Percentiles rank a stretch among this genome's conserved stretches.
These are phyloP conservation scores for Trypethelium eluteriae DNA, from an alignment of 495 filamentous ascomycete genomes.

Conservation along the genomic window DNA sequence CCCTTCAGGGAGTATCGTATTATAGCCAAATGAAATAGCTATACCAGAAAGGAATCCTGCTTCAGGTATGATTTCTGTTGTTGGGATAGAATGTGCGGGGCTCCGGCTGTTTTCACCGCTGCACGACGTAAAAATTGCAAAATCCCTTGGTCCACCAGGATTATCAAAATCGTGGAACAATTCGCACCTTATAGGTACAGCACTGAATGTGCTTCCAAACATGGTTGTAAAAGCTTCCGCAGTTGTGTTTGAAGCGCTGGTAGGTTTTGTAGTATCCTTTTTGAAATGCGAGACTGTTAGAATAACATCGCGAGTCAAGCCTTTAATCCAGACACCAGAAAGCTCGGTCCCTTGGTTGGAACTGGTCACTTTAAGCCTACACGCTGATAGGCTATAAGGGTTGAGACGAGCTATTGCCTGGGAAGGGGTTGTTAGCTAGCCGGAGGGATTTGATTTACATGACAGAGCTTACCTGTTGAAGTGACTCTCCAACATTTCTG, in stretches of 20 bases:
- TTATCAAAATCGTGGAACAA: neutral
- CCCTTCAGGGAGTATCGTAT: neutral
- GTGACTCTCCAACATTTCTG: neutral
- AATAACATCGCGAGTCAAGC: neutral
- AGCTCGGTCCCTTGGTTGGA: neutral
- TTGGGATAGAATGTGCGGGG: neutral
- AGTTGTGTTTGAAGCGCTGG: neutral
- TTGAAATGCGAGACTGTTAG: neutral
- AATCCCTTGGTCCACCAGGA: neutral
- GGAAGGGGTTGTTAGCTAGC: neutral
- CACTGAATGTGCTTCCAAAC: neutral
- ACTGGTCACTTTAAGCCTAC: neutral
- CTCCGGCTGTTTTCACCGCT: neutral
- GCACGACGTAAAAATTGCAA: neutral
- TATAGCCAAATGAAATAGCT: neutral
- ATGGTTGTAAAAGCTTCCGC: neutral
- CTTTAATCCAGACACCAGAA: neutral
- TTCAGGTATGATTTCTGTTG: neutral
- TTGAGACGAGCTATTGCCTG: conserved; percentile 4
- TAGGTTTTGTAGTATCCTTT: neutral
- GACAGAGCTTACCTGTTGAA: conserved; percentile 1
- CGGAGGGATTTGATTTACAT: neutral
- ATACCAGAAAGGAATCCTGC: neutral
- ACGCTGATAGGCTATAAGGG: conserved; percentile 2
- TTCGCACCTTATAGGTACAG: neutral